Evolutionary conservation across 202 grass and related monocot genomes (phyloP), one percentile per base, ranked within the genome.

Genomic region (Thinopyrum obtusiflorum): DNA sequence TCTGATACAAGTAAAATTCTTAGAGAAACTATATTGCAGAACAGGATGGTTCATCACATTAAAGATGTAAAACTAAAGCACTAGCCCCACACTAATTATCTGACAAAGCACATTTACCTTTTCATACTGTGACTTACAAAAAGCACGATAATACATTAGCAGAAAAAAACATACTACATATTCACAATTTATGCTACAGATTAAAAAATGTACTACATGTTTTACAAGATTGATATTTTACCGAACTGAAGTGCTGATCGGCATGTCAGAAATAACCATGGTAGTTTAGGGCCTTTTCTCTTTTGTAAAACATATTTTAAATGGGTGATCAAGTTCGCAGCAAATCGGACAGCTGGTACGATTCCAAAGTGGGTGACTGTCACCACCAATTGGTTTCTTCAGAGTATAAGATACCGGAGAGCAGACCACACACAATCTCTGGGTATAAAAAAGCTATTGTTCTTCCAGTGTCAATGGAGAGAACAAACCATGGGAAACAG

Each of bases 1-100:
- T 89, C 97, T 98, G 90, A 80, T 29, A 87, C 62, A 78, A 83
- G 46, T 65, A 68, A 73, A 49, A 32, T 65, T 27, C 15, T 88
- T 73, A 85, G 67, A 31, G 1, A 25, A 39, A 59, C 53, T 3
- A 55, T 11, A 68, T 32, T 73, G 32, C 60, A 51, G 81, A 81
- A 59, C 18, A 78, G 35, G 31, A 49, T 55, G 35, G 21, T 65
- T 82, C 61, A 77, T 18, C 20, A 85, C 47, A 83, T 71, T 49
- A 18, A 85, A 24, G 55, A 84, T 33, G 28, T 42, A 80, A 79
- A 84, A 42, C 4, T 57, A 68, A 29, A 80, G 66, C 29, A 32
- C 6, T 55, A 84, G 18, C 21, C 39, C 59, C 49, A 29, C 7
- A 35, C 47, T 68, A 76, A 53, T 66, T 67, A 17, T 55, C 36